Evolutionary conservation across 495 filamentous ascomycete genomes (phyloP), one percentile per base, ranked within the genome.

Genomic region (Xylaria curta): DNA sequence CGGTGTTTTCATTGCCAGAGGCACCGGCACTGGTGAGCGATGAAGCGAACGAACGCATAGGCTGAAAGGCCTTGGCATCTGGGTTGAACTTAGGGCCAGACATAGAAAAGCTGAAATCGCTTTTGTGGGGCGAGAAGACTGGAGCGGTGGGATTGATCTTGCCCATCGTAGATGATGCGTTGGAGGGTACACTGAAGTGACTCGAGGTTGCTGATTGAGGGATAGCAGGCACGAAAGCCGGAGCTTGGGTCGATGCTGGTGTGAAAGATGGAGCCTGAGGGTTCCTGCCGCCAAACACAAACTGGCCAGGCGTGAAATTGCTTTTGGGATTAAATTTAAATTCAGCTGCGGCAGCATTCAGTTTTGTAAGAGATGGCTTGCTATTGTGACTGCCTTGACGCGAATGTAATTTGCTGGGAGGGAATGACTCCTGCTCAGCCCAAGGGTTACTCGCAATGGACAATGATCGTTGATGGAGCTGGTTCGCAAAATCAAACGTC

Each of bases 281-380:
- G 5, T 81, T 82, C 71, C 82, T 87, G 61, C 82, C 82, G 47
- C 84, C 83, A 69, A 91, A 92, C 26, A 75, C 73, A 67, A 85
- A 87, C 51, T 86, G 83, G n/a, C 85, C 83, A 2, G 93, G 87
- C 47, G 84, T 85, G 78, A 92, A 92, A 26, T 75, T 82, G 66
- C 81, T 89, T 21, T 81, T 83, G 5, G 93, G 93, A 69, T 96
- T 90, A 78, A 92, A 92, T 73, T 90, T 93, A 80, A 98, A 98
- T 75, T 95, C 94, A 62, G 92, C 91, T 0, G 96, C 95, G 67
- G 89, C 90, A 49, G 94, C 93, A 73, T 99, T 98, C 59, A 97
- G 84, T 69, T 89, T 93, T 0, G 93, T 94, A 24, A 88, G 83
- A 3, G 92, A 94, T 36, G 89, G 81, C 77, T 90, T 91, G 69